A percentile compares a stretch with the other conserved stretches of the same genome.
Evolutionary conservation across 2,329 filamentous ascomycete genomes (phyloP).

Genomic region (Colletotrichum eremochloae): DNA sequence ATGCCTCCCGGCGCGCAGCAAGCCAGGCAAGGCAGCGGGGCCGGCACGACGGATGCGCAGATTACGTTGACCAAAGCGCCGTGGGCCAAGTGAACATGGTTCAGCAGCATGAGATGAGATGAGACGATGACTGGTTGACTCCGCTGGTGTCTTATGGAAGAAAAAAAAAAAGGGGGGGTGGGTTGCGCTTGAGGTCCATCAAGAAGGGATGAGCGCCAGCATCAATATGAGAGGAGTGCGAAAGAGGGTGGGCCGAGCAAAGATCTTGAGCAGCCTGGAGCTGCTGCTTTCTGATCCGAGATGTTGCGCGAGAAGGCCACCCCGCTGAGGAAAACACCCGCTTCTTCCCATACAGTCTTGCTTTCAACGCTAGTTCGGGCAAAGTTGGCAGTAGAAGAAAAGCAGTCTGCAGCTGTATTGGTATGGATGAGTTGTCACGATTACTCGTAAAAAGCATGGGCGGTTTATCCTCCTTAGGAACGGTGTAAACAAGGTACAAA

Average conservation of each 20-base stretch:
- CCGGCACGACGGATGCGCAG: slow-evolving; percentile 54
- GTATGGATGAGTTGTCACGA: background rate
- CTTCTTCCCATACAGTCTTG: background rate
- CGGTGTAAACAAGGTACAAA: slow-evolving; percentile 23
- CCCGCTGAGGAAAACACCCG: background rate
- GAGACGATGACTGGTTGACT: background rate
- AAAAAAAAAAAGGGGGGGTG: background rate
- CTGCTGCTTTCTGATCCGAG: background rate
- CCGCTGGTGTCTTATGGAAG: background rate
- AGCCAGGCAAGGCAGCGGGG: slow-evolving; percentile 37
- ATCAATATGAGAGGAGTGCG: background rate
- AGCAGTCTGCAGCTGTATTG: background rate
- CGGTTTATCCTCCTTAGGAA: background rate
- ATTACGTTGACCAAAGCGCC: slow-evolving; percentile 61
- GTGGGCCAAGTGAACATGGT: slow-evolving; percentile 55
- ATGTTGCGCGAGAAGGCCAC: background rate
- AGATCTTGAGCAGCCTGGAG: background rate
- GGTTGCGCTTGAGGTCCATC: background rate
- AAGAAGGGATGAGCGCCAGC: background rate
- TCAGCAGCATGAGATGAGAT: background rate
- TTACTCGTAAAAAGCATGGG: background rate
- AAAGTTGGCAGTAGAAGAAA: background rate
- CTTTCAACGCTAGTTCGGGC: background rate
- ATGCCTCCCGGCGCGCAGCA: slow-evolving; percentile 38
- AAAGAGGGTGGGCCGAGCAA: background rate